Base-by-base conservation (phyloP, 805 yeast genomes). In the Saturnispora serradocipensis region DNA sequence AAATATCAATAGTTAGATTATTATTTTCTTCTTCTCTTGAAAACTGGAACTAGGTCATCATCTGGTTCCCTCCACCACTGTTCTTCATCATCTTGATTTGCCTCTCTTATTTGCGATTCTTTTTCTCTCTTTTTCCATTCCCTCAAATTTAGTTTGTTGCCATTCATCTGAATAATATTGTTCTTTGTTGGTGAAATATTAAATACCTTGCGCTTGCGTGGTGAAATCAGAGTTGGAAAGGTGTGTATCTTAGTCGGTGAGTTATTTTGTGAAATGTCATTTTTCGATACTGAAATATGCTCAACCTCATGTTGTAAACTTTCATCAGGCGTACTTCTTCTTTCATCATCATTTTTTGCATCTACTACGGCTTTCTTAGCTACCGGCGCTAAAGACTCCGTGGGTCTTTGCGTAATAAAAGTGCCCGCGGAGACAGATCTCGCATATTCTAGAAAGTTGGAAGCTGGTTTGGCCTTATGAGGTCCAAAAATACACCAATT, bases 401-500 rank as follows among this genome's bases (percentile, higher is more conserved):
- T 13, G 8, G 42, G 25, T 16, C 11, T 25, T 28, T 58, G 57
- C 1, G 59, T 57, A 44, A 56, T 55, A 32, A 60, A 59, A 5
- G 58, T 54, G 5, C 62, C 62, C 5, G 53, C 55, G 9, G 61
- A 54, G 9, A 59, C 48, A 1, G 43, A 53, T 32, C 60, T 50
- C 2, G 59, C 58, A 42, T 59, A 59, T 32, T 58, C 60, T 48
- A 59, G 39, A 40, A 56, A 59, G 40, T 55, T 60, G 43, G 52
- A 54, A 0, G 59, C 61, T 3, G 64, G 64, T 22, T 47, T 54
- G 9, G 57, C 43, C n/a, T 48, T 52, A 42, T 56, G 51, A 4
- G 67, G 67, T 2, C 78, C 80, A 62, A 69, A 78, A 1, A 81
- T 62, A 58, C 86, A 80, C 84, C 85, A 80, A 36, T 66, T 62